Conservation (phyloP, 177 flowering plant genomes). For the Telopea speciosissima region DNA sequence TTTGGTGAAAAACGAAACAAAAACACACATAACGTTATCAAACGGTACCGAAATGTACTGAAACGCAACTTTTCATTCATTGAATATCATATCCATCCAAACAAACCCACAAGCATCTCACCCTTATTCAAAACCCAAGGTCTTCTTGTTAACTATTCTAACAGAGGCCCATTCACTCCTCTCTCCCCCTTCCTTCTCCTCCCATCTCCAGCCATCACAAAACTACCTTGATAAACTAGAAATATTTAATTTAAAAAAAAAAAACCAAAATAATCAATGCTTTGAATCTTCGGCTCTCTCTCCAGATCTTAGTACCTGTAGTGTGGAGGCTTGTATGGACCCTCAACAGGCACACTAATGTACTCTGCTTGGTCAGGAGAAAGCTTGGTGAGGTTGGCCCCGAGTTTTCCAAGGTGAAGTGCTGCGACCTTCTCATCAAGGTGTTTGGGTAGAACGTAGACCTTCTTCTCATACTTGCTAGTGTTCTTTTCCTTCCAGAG, state of each 20-base stretch:
- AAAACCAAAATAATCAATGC: not conserved
- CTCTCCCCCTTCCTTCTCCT: not conserved
- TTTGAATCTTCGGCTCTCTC: not conserved
- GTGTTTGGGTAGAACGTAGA: constrained; percentile 26
- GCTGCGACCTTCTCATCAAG: constrained; percentile 59
- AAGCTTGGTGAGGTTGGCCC: constrained; percentile 51
- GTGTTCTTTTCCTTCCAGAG: too few species aligned
- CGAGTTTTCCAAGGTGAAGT: constrained; percentile 47
- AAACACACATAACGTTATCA: too few species aligned
- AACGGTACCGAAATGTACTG: too few species aligned
- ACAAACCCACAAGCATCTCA: not conserved
- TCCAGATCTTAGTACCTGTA: constrained; percentile 37
- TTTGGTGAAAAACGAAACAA: too few species aligned
- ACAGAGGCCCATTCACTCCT: not conserved
- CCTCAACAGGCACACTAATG: constrained; percentile 42
- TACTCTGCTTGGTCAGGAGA: constrained; percentile 42
- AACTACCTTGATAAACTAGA: not conserved
- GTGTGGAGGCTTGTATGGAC: constrained; percentile 54
- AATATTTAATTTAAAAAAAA: not conserved
- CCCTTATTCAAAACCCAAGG: constrained; percentile 1
- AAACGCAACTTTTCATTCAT: too few species aligned
- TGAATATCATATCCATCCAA: not conserved
- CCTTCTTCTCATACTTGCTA: constrained; percentile 12
- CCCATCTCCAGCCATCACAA: not conserved
- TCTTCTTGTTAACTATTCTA: not conserved